phyloP scores from a whole-genome alignment of 805 yeast species.

The Saturnispora quitensis region DNA sequence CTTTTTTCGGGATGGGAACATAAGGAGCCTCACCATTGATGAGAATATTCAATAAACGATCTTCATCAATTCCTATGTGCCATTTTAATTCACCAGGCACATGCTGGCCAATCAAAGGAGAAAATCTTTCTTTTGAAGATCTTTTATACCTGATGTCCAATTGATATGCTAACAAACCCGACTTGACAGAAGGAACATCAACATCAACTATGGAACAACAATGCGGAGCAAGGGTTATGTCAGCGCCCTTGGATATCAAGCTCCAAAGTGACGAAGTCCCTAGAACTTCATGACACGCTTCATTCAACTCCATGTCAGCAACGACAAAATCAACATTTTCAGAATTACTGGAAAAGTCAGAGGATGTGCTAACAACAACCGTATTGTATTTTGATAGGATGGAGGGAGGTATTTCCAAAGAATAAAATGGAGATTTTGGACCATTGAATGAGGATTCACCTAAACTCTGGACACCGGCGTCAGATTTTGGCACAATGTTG shows the following conservation, averaged over 20 bases:
- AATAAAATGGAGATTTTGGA: conserved; percentile 37
- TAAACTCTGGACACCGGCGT: conserved; percentile 25
- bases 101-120: conserved; percentile 64
- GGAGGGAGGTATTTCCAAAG: conserved; percentile 34
- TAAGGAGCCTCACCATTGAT: conserved; percentile 63
- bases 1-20: conserved; percentile 20
- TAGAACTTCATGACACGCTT: conserved; percentile 18
- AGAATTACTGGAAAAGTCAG: conserved; percentile 3
- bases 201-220: conserved; percentile 39
- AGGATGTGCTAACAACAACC: conserved; percentile 38
- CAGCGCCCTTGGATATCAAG: conserved; percentile 31
- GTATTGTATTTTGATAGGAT: conserved; percentile 38
- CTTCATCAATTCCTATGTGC: conserved; percentile 45
- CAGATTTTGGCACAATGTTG: conserved; percentile 44
- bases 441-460: conserved; percentile 53
- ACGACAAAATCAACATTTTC: conserved; percentile 26
- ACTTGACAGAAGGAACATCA: conserved; percentile 48
- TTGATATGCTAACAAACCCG: conserved; percentile 48
- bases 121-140: conserved; percentile 30
- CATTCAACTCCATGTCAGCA: conserved; percentile 29
- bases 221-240: conserved; percentile 32
- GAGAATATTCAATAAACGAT: conserved; percentile 31
- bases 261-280: conserved; percentile 30
- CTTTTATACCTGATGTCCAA: conserved; percentile 25
- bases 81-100: conserved; percentile 68